Conservation (phyloP, 1,284 basidiomycete species). For the Boletus nobilissimus region DNA sequence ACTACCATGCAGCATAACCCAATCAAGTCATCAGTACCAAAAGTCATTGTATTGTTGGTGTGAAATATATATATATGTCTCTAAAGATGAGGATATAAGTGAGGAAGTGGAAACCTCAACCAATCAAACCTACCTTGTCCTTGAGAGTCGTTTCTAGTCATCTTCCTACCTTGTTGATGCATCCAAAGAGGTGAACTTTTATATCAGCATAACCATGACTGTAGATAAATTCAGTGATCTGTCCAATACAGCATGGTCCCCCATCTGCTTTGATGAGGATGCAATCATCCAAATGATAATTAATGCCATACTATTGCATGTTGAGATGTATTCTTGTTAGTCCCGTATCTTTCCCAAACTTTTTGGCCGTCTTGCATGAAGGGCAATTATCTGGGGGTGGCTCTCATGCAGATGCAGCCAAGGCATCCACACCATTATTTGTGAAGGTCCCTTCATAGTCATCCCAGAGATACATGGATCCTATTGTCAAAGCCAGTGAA, state of each 20-base stretch:
- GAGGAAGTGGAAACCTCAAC: background rate
- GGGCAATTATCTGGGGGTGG: constrained; percentile 61
- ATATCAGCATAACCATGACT: constrained; percentile 3
- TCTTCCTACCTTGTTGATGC: constrained; percentile 45
- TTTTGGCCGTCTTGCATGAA: constrained; percentile 52
- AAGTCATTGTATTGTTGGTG: constrained; percentile 55
- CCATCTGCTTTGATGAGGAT: constrained; percentile 56
- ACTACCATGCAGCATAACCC: constrained; percentile 61
- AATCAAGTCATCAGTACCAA: constrained; percentile 55
- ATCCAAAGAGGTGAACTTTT: constrained; percentile 49
- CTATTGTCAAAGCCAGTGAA: constrained; percentile 20
- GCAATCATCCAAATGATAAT: constrained; percentile 67
- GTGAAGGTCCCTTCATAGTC: constrained; percentile 29
- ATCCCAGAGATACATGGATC: constrained; percentile 42
- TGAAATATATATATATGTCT: constrained; percentile 46
- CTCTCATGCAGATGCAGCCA: constrained; percentile 21
- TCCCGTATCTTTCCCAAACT: constrained; percentile 43
- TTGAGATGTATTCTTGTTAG: constrained; percentile 49
- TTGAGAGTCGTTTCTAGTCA: constrained; percentile 44
- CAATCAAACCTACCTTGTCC: constrained; percentile 50
- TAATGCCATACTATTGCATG: constrained; percentile 53
- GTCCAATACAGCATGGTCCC: constrained; percentile 52
- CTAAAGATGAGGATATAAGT: constrained; percentile 26
- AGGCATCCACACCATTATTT: constrained; percentile 39
- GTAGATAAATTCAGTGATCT: constrained; percentile 44